phyloP scores from a whole-genome alignment of 2,329 filamentous ascomycete species.

The Colletotrichum orchidophilum region DNA sequence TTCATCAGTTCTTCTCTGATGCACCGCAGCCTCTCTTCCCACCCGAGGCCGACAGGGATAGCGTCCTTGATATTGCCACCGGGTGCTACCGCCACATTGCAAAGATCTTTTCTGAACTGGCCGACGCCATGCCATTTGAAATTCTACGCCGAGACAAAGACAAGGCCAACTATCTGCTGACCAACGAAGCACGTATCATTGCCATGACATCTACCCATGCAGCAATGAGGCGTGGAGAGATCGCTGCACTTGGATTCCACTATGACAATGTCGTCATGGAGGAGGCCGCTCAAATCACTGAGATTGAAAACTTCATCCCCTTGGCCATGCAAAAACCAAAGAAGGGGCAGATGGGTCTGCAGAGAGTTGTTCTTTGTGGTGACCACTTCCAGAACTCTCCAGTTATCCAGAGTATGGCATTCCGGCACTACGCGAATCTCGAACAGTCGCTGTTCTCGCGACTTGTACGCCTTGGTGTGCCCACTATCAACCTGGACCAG shows the following conservation, averaged over 20 bases:
- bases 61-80: conserved; percentile 77
- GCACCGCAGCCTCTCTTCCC: conserved; percentile 89
- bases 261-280: conserved; percentile 99
- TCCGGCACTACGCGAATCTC: conserved; percentile 93
- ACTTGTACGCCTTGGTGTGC: conserved; percentile 91
- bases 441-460: conserved; percentile 96
- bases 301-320: conserved; percentile 96
- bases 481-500: conserved; percentile 87
- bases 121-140: conserved; percentile 94
- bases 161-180: conserved; percentile 94
- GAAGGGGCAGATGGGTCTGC: conserved; percentile 77
- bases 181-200: conserved; percentile 95
- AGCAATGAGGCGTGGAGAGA: conserved; percentile 91
- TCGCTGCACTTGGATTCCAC: conserved; percentile 90
- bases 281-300: conserved; percentile 97
- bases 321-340: conserved; percentile 88
- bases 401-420: conserved; percentile 92
- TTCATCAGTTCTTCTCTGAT: conserved; percentile 86
- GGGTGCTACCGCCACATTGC: conserved; percentile 91
- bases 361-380: conserved; percentile 90
- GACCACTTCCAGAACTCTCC: conserved; percentile 98
- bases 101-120: conserved; percentile 90
- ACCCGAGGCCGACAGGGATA: conserved; percentile 68
- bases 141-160: conserved; percentile 88
- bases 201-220: conserved; percentile 99